phyloP scores from a whole-genome alignment of 1,284 basidiomycete species.

The Vanrija pseudolonga region DNA sequence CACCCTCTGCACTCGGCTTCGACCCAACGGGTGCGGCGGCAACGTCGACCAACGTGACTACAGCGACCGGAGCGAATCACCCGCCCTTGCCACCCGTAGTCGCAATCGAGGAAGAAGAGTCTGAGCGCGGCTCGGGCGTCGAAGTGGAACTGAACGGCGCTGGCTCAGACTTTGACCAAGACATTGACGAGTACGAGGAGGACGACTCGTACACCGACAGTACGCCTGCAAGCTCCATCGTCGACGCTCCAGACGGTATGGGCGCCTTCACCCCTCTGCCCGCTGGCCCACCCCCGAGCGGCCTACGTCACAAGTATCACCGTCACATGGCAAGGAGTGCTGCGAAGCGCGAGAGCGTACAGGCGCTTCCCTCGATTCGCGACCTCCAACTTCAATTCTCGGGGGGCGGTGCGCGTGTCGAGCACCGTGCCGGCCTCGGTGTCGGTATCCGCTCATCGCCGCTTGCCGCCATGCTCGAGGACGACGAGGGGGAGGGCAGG shows the following conservation, averaged over 20 bases:
- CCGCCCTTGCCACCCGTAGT: no score
- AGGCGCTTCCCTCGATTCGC: slow-evolving; percentile 46
- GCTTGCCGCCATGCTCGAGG: slow-evolving; percentile 24
- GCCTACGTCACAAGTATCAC: slow-evolving; percentile 23
- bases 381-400: slow-evolving; percentile 45
- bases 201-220: no score
- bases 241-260: neutral
- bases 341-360: slow-evolving; percentile 45
- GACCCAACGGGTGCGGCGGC: no score
- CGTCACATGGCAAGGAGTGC: slow-evolving; percentile 43
- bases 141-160: no score
- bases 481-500: slow-evolving; percentile 27
- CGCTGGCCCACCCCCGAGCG: slow-evolving; percentile 3
- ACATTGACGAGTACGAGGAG: no score
- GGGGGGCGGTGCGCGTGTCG: slow-evolving; percentile 25
- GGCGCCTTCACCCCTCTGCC: neutral
- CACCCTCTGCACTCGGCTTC: no score
- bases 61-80: no score
- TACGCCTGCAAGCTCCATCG: neutral
- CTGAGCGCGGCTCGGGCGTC: no score
- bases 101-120: no score
- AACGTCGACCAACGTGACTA: no score
- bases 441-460: slow-evolving; percentile 25
- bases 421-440: slow-evolving; percentile 36
- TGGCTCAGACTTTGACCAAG: no score